Evolutionary conservation across 192 early-diverging fungal species (phyloP).

Genomic region (Podila verticillata): DNA sequence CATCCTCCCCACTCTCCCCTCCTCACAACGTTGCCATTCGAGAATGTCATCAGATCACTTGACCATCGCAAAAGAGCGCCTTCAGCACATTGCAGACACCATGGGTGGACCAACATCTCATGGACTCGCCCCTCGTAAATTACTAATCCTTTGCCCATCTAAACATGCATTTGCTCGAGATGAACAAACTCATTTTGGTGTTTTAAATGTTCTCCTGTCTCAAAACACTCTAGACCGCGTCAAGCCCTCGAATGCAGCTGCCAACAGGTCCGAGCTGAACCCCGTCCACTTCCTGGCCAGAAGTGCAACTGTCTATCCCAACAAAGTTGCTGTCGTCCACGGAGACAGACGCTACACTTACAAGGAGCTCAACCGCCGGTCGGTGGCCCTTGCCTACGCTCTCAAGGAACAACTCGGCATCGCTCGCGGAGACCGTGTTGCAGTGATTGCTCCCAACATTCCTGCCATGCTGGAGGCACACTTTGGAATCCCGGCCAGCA

Average conservation of each 20-base stretch:
- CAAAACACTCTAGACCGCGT: slow-evolving; percentile 24
- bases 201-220: neutral
- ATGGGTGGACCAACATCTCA: slow-evolving; percentile 18
- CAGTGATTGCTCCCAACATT: slow-evolving; percentile 63
- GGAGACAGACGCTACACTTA: slow-evolving; percentile 52
- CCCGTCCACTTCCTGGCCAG: slow-evolving; percentile 65
- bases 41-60: slow-evolving; percentile 15
- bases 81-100: slow-evolving; percentile 40
- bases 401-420: slow-evolving; percentile 50
- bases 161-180: neutral
- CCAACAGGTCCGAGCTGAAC: slow-evolving; percentile 54
- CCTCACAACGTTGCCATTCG: neutral
- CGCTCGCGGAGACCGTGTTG: slow-evolving; percentile 59
- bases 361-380: slow-evolving; percentile 55
- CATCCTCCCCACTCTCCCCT: neutral
- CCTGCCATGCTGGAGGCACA: slow-evolving; percentile 67
- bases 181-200: neutral
- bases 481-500: slow-evolving; percentile 68
- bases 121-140: slow-evolving; percentile 30
- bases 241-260: slow-evolving; percentile 13
- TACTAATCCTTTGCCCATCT: neutral
- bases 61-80: slow-evolving; percentile 34
- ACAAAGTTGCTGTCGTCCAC: slow-evolving; percentile 59
- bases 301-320: slow-evolving; percentile 57
- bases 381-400: slow-evolving; percentile 53